Base-by-base conservation (phyloP, 331 rosid species). In the Pyracantha coccinea region DNA sequence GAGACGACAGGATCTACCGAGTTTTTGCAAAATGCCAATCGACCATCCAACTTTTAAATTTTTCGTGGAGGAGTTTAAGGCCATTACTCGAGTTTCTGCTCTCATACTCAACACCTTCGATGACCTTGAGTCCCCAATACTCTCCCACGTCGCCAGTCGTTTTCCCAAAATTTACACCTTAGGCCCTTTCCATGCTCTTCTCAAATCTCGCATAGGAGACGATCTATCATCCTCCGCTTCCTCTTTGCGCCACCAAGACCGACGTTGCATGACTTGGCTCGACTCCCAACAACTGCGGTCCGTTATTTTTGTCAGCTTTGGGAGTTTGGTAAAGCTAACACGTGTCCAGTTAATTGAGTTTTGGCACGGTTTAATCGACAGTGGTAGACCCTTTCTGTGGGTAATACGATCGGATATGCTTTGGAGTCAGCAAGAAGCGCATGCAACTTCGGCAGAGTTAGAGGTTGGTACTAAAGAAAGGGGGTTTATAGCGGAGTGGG, bases 251-350 rank as follows among this genome's bases (percentile, higher is more conserved):
- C 65, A 91, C 64, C 82, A 15, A 9, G 89, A 90, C 13, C 80
- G 38, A 2, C 76, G 45, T 20, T 84, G 88, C 77, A 38, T 90
- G 66, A 0, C 61, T 0, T 90, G 96, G 92, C 85, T 90, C 0
- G 83, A 88, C 9, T 38, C 83, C 52, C 89, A 90, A n/a, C 78
- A 69, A 0, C 2, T 11, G 3, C 72, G 21, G 33, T 83, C 87
- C 0, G 85, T 81, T 2, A 8, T 86, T 7, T 90, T 86, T 16
- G 88, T 88, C 3, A 90, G 91, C 69, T 90, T 90, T 6, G 91
- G 96, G 1, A 75, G 17, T 24, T 4, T 72, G 1, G 23, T 64
- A 0, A 7, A 17, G 0, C 0, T 83, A 25, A 81, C 71, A 4
- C 32, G 10, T 13, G 60, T 33, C 1, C 21, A 58, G 14, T 6